Evolutionary conservation across 345 rosid species (phyloP), one percentile per base, ranked within the genome.

Genomic region (Anacardium occidentale): DNA sequence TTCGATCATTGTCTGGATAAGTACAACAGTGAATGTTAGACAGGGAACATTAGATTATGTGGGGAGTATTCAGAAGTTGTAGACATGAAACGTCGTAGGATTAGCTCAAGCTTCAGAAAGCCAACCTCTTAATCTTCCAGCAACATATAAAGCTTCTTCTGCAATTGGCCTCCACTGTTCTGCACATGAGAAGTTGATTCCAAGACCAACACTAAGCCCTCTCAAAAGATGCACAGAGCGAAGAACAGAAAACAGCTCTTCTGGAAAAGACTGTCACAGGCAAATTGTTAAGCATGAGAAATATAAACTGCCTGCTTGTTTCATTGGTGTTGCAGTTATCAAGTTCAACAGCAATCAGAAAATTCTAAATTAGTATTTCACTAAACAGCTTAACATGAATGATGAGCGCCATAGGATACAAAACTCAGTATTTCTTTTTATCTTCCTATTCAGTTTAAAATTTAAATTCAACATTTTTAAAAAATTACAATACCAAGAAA

Each of bases 171-270:
- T 88, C 97, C 97, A 91, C 56, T 90, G 93, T 73, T 94, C 88
- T 10, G 94, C 91, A 59, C 96, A 89, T 0, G 94, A 91, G 79
- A 83, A 94, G 81, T 90, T 91, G 71, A 94, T 72, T 68, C 94
- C 97, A 24, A 94, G 85, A 64, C 98, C 98, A 40, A 91, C 96
- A 26, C 97, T 90, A 34, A 94, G 94, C 60, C 98, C 98, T 85
- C 98, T 87, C 74, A 91, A 74, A 51, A 94, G 85, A 80, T 87
- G 84, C 65, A 91, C 92, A 0, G 98, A 91, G 47, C 97, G 93
- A 56, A 94, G 94, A 65, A 91, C 89, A 60, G 96, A 90, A 83
- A 89, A 91, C 64, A 94, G 82, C 66, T 94, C 96, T 83, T 94
- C 98, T 21, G 97, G 97, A 80, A 94, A 94, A 61, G 91, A 82